Conservation (phyloP, 208 protist genomes). For the Wallacemonas rigidus region DNA sequence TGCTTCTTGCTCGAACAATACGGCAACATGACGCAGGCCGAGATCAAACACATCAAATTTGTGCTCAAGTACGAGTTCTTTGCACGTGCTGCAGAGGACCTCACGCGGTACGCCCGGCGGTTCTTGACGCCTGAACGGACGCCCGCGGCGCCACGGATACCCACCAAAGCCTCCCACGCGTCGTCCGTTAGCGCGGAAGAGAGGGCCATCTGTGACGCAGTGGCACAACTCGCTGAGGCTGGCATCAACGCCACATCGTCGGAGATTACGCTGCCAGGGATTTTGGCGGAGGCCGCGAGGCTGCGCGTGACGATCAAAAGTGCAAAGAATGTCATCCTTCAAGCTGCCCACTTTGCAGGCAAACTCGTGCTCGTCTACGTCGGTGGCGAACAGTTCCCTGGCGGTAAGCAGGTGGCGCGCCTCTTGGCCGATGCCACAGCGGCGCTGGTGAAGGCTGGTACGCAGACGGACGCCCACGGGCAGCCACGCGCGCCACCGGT, state of each 20-base stretch:
- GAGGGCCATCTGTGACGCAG: slow-evolving; percentile 13
- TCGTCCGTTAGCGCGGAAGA: neutral
- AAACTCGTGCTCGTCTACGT: slow-evolving; percentile 65
- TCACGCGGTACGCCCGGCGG: slow-evolving; percentile 37
- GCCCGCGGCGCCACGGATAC: too few relatives aligned
- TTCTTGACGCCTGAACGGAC: slow-evolving; percentile 23
- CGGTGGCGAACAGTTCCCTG: slow-evolving; percentile 12
- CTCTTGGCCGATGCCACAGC: slow-evolving; percentile 36
- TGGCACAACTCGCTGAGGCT: slow-evolving; percentile 20
- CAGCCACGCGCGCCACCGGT: slow-evolving; percentile 4
- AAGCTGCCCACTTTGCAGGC: slow-evolving; percentile 26
- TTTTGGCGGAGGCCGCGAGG: slow-evolving; percentile 24
- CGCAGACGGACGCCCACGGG: slow-evolving; percentile 1
- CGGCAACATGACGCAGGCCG: slow-evolving; percentile 13
- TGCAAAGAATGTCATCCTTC: slow-evolving; percentile 35
- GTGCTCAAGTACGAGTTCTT: slow-evolving; percentile 78
- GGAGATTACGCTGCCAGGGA: slow-evolving; percentile 23
- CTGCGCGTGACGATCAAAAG: slow-evolving; percentile 37
- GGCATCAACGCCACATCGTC: slow-evolving; percentile 33
- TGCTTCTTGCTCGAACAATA: slow-evolving; percentile 59
- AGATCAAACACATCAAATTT: slow-evolving; percentile 68
- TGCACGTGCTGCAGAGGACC: slow-evolving; percentile 58
- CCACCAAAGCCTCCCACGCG: too few relatives aligned
- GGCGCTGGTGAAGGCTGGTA: slow-evolving; percentile 10
- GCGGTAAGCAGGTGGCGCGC: slow-evolving; percentile 34